Percentiles rank a stretch among this genome's conserved stretches.
These are phyloP conservation scores for Nitzschia sp. DNA, from an alignment of 108 stramenopile genomes.

Conservation along the genomic window DNA sequence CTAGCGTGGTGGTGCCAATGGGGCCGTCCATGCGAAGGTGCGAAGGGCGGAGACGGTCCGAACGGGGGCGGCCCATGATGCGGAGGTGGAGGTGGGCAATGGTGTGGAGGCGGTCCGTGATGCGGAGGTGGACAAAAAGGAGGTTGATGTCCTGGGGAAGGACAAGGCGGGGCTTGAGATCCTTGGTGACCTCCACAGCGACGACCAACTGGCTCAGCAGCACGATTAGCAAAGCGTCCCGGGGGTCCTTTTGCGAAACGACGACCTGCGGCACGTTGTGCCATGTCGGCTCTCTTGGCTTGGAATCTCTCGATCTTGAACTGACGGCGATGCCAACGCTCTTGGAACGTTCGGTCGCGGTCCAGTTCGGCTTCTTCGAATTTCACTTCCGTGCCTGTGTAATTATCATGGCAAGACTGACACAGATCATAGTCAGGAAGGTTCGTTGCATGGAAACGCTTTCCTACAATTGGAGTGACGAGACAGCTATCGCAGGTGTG, in stretches of 20 bases:
- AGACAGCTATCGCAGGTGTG: slow-evolving; percentile 89
- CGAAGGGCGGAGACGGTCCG: slow-evolving; percentile 1
- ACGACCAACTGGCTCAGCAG: neutral
- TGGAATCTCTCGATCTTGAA: slow-evolving; percentile 18
- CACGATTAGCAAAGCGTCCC: slow-evolving; percentile 3
- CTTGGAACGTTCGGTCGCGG: slow-evolving; percentile 71
- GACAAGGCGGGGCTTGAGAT: neutral
- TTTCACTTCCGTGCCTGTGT: slow-evolving; percentile 67
- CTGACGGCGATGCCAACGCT: slow-evolving; percentile 53
- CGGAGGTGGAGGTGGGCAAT: slow-evolving; percentile 3
- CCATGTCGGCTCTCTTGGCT: neutral
- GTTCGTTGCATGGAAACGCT: slow-evolving; percentile 76
- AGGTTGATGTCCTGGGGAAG: neutral
- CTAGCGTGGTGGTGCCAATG: neutral
- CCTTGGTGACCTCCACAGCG: neutral
- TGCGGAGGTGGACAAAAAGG: neutral
- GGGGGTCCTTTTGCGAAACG: neutral
- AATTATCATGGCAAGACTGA: slow-evolving; percentile 56
- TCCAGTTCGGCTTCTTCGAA: slow-evolving; percentile 65
- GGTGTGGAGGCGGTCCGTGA: neutral
- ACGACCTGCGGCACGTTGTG: neutral
- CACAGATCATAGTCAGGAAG: slow-evolving; percentile 88
- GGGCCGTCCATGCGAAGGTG: neutral
- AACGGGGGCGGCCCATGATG: slow-evolving; percentile 1
- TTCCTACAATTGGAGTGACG: slow-evolving; percentile 77